These are phyloP conservation scores for Solanum chmielewskii DNA, from an alignment of 257 asterid species.

Conservation along the genomic window DNA sequence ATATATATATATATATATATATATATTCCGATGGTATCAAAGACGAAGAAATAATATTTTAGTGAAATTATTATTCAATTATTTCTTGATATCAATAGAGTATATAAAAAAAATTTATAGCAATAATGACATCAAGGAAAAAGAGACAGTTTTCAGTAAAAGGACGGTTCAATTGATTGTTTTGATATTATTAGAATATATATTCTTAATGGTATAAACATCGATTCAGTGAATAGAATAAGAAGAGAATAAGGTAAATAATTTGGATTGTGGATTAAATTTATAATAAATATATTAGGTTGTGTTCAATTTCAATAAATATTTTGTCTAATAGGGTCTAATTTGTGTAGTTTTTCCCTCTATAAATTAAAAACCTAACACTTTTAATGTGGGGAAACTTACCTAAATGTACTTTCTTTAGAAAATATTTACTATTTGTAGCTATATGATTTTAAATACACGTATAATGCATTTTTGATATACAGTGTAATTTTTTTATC, in stretches of 20 bases:
- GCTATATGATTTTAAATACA: neutral
- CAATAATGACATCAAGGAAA: fast-evolving
- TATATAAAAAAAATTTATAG: too few relatives aligned
- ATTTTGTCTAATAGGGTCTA: neutral
- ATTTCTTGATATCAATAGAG: too few relatives aligned
- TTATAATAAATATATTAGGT: too few relatives aligned
- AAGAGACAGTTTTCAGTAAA: fast-evolving
- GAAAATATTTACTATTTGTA: neutral
- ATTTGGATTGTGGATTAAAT: too few relatives aligned
- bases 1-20: too few relatives aligned
- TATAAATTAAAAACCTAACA: too few relatives aligned
- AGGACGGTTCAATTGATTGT: neutral
- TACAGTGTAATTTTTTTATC: too few relatives aligned
- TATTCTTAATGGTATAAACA: neutral
- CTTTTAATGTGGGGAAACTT: too few relatives aligned
- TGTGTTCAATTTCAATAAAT: neutral
- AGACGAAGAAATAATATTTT: too few relatives aligned
- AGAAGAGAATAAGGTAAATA: neutral
- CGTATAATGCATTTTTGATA: neutral
- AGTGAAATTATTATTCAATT: neutral
- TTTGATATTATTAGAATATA: too few relatives aligned
- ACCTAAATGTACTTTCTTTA: neutral
- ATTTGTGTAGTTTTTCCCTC: neutral
- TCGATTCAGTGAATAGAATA: neutral
- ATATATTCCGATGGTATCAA: too few relatives aligned